Evolutionary conservation across 2,329 filamentous ascomycete genomes (phyloP).

Genomic region (Teratosphaeria viscida): DNA sequence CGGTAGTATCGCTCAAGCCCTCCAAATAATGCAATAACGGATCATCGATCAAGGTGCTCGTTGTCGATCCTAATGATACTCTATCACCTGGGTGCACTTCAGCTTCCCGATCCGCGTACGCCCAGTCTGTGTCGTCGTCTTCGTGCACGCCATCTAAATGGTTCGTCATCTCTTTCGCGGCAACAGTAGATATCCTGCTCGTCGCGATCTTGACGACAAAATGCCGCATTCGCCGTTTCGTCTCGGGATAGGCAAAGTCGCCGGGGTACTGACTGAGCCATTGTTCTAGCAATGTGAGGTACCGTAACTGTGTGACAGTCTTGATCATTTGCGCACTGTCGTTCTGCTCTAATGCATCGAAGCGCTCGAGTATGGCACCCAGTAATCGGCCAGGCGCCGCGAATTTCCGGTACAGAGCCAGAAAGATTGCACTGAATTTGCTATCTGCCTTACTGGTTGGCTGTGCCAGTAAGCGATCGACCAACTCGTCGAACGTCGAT

Average conservation of each 20-base stretch:
- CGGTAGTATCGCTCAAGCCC: constrained; percentile 19
- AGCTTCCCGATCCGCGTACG: constrained; percentile 61
- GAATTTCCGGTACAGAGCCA: constrained; percentile 91
- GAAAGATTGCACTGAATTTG: constrained; percentile 80
- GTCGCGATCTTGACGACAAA: constrained; percentile 67
- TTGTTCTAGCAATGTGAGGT: constrained; percentile 72
- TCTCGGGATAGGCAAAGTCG: constrained; percentile 74
- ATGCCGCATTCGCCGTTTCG: constrained; percentile 58
- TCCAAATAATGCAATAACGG: constrained; percentile 19
- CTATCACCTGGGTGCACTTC: constrained; percentile 29
- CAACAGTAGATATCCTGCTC: constrained; percentile 72
- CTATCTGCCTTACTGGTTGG: constrained; percentile 77
- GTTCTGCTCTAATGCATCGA: constrained; percentile 60
- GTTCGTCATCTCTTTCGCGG: constrained; percentile 74
- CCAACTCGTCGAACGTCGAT: constrained; percentile 45
- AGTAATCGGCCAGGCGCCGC: constrained; percentile 71
- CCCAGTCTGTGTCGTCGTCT: constrained; percentile 90
- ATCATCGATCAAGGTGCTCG: constrained; percentile 26
- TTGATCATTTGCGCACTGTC: constrained; percentile 59
- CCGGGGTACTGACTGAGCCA: constrained; percentile 88
- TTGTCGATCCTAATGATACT: constrained; percentile 23
- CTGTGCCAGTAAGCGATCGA: constrained; percentile 74
- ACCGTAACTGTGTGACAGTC: constrained; percentile 70
- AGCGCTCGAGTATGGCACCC: constrained; percentile 62
- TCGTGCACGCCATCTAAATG: constrained; percentile 66